These are phyloP conservation scores for Fusarium marasasianum DNA, from an alignment of 2,329 filamentous ascomycete species.

Conservation along the genomic window DNA sequence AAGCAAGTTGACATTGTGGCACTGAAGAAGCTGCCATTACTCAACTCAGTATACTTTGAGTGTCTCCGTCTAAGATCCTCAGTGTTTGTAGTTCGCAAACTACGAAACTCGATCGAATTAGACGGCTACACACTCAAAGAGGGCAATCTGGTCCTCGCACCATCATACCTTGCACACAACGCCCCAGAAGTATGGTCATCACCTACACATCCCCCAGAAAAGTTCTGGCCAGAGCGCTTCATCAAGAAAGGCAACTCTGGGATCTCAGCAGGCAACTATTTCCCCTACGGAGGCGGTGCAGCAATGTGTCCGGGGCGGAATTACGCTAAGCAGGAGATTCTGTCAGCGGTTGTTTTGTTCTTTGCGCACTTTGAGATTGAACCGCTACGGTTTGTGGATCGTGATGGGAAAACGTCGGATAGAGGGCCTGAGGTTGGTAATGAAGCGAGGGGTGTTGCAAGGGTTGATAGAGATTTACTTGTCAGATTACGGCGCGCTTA, in stretches of 20 bases:
- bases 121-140: constrained; percentile 37
- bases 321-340: constrained; percentile 42
- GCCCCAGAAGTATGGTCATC: constrained; percentile 31
- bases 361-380: constrained; percentile 33
- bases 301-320: constrained; percentile 42
- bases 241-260: constrained; percentile 21
- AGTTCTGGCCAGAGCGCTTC: constrained; percentile 39
- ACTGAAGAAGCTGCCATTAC: constrained; percentile 27
- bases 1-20: constrained; percentile 16
- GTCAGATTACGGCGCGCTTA: constrained; percentile 24
- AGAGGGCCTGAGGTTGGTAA: constrained; percentile 36
- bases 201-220: constrained; percentile 17
- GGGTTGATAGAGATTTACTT: constrained; percentile 35
- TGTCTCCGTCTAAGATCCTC: constrained; percentile 36
- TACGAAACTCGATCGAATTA: constrained; percentile 33
- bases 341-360: constrained; percentile 32
- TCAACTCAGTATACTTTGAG: constrained; percentile 36
- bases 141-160: constrained; percentile 35
- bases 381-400: constrained; percentile 22
- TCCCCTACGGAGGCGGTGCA: constrained; percentile 40
- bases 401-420: constrained; percentile 18
- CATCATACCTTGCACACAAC: constrained; percentile 37
- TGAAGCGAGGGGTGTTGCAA: constrained; percentile 37
- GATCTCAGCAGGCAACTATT: constrained; percentile 34
- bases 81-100: constrained; percentile 36